These are phyloP conservation scores for Taphrina wiesneri DNA, from an alignment of 1,139 yeast species.

Conservation along the genomic window DNA sequence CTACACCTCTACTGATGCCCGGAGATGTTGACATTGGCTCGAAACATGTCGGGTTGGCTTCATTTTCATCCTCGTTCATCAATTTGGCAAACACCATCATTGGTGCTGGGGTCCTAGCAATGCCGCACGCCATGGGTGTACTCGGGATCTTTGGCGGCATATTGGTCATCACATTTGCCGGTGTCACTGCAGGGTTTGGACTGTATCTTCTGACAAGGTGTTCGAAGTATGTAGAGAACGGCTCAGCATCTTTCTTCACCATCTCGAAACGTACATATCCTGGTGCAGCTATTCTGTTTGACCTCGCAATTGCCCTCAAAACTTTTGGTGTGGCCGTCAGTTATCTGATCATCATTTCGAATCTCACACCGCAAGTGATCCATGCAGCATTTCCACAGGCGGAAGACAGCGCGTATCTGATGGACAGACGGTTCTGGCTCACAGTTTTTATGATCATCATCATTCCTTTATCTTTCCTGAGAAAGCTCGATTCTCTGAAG, in stretches of 20 bases:
- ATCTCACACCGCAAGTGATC: conserved; percentile 68
- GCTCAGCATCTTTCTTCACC: conserved; percentile 82
- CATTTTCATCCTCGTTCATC: conserved; percentile 28
- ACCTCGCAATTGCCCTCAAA: conserved; percentile 81
- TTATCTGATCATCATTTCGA: conserved; percentile 85
- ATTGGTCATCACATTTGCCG: conserved; percentile 67
- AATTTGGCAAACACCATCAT: conserved; percentile 46
- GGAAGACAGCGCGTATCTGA: conserved; percentile 39
- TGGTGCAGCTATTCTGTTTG: conserved; percentile 74
- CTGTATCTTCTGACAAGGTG: conserved; percentile 75
- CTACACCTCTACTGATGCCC: conserved; percentile 23
- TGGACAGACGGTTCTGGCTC: conserved; percentile 61
- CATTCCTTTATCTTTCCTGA: conserved; percentile 73
- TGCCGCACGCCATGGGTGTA: conserved; percentile 85
- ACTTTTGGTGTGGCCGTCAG: conserved; percentile 86
- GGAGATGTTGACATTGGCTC: conserved; percentile 14
- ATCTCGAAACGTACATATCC: conserved; percentile 85
- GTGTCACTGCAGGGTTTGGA: conserved; percentile 76
- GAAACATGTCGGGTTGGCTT: conserved; percentile 27
- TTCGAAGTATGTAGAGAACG: conserved; percentile 65
- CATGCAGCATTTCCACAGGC: conserved; percentile 38
- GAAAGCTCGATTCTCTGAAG: conserved; percentile 77
- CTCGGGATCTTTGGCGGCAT: conserved; percentile 77
- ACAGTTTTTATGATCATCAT: conserved; percentile 59
- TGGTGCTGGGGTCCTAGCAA: conserved; percentile 83